These are phyloP conservation scores for Xylariomycetidae sp. DNA, from an alignment of 2,329 filamentous ascomycete species.

Conservation along the genomic window DNA sequence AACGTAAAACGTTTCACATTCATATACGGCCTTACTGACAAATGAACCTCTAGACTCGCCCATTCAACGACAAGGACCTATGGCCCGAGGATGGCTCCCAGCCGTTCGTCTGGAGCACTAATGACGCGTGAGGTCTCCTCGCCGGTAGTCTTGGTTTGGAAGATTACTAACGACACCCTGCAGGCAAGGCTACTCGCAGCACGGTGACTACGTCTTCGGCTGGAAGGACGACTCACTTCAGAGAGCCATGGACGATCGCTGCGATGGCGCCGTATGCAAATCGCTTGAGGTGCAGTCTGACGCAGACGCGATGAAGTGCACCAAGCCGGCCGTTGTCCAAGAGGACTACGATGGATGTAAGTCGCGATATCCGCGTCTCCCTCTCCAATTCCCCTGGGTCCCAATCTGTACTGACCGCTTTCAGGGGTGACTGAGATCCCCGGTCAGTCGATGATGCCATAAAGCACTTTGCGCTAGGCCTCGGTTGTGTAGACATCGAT, in stretches of 20 bases:
- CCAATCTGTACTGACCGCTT: no score
- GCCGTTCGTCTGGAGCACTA: constrained; percentile 25
- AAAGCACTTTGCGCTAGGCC: no score
- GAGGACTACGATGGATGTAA: constrained; percentile 26
- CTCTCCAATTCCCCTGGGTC: no score
- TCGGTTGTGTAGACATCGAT: no score
- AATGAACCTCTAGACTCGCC: constrained; percentile 11
- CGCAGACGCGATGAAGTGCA: constrained; percentile 21
- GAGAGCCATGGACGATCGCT: constrained; percentile 34
- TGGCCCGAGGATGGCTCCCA: constrained; percentile 24
- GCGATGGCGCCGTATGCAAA: constrained; percentile 25
- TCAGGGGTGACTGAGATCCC: no score
- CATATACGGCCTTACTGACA: no score
- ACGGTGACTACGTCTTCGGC: constrained; percentile 37
- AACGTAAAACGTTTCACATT: no score
- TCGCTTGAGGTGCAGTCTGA: constrained; percentile 19
- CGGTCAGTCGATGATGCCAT: no score
- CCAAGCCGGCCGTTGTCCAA: constrained; percentile 9
- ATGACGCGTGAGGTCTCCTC: constrained; percentile 11
- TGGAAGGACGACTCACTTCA: constrained; percentile 36
- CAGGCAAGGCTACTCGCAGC: constrained; percentile 21
- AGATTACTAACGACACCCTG: constrained; percentile 1
- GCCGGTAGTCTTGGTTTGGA: no score
- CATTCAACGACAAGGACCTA: constrained; percentile 21
- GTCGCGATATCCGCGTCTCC: no score